Evolutionary conservation across 1,284 basidiomycete genomes (phyloP), one percentile per base, ranked within the genome.

Genomic region (Rhodotorula sp.): DNA sequence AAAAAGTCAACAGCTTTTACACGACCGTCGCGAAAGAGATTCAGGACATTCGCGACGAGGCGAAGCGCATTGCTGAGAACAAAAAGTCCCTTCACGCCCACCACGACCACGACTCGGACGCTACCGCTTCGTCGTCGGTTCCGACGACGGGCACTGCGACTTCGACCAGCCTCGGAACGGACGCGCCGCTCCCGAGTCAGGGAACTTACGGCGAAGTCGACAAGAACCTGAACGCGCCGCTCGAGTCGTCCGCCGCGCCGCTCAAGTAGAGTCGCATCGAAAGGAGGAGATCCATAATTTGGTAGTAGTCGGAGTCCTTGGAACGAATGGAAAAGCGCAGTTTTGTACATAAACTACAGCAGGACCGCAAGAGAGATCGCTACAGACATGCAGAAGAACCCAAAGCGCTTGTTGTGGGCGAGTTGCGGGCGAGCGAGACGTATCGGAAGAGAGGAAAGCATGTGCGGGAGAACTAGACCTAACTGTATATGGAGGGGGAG

Each of bases 31-130:
- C 88, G 46, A 94, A 93, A 82, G 89, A 92, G 79, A 87, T 91
- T 23, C 80, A 85, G 51, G 92, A 94, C 79, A 92, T 94, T 66
- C 92, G 93, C 79, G 91, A 92, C 78, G 92, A 95, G 81, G 92
- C 92, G 2, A 84, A 85, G 69, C 87, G 92, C 58, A 91, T 68
- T 49, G 43, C 54, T 8, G 52, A 64, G 46, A 29, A 54, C 26
- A 68, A 68, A 57, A 58, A 62, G 39, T 23, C 48, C n/a, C 39
- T 43, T 43, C 39, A 43, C 39, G 39, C 39, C 39, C 10, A 10
- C 39, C 10, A 10, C 39, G 7, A 43, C 39, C 21, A 48, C 23
- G 2, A 48, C 6, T 34, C 39, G 34, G 34, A n/a, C 26, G n/a
- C 48, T 7, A 3, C n/a, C 3, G 21, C 16, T 12, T 21, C 46